Conservation (phyloP, 345 rosid genomes). For the Euphorbia pulcherrima region DNA sequence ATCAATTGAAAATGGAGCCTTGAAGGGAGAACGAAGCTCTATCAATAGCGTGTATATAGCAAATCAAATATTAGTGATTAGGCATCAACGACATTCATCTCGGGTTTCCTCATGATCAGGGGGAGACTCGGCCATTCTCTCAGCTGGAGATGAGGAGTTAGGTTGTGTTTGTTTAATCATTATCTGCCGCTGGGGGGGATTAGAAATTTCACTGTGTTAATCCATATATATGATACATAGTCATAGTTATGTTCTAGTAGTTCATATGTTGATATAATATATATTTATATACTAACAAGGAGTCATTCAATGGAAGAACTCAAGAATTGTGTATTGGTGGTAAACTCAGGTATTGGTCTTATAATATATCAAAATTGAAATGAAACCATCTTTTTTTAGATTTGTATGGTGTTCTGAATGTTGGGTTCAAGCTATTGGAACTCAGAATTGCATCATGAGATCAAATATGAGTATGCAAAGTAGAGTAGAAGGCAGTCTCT, state of each 20-base stretch:
- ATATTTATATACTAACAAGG: constrained; percentile 25
- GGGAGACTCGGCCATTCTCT: constrained; percentile 29
- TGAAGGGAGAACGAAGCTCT: constrained; percentile 39
- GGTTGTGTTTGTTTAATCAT: too few relatives aligned
- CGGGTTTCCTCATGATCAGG: constrained; percentile 25
- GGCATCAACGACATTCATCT: constrained; percentile 27
- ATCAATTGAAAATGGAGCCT: constrained; percentile 40
- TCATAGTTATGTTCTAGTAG: not conserved
- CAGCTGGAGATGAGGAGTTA: constrained; percentile 20
- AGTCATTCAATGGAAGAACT: constrained; percentile 28
- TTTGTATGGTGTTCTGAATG: not conserved
- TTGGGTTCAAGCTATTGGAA: not conserved
- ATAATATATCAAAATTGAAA: too few relatives aligned
- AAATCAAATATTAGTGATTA: constrained; percentile 31
- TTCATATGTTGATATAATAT: not conserved
- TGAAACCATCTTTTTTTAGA: not conserved
- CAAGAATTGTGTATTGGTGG: constrained; percentile 63
- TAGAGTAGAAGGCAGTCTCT: not conserved
- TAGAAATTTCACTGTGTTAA: constrained; percentile 19
- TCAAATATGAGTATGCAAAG: not conserved
- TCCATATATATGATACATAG: constrained; percentile 21
- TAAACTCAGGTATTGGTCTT: constrained; percentile 9
- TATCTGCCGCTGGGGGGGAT: too few relatives aligned
- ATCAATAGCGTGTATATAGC: constrained; percentile 30
- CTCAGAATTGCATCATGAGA: not conserved